These are phyloP conservation scores for Hypoxylon rickii DNA, from an alignment of 495 filamentous ascomycete species.

Conservation along the genomic window DNA sequence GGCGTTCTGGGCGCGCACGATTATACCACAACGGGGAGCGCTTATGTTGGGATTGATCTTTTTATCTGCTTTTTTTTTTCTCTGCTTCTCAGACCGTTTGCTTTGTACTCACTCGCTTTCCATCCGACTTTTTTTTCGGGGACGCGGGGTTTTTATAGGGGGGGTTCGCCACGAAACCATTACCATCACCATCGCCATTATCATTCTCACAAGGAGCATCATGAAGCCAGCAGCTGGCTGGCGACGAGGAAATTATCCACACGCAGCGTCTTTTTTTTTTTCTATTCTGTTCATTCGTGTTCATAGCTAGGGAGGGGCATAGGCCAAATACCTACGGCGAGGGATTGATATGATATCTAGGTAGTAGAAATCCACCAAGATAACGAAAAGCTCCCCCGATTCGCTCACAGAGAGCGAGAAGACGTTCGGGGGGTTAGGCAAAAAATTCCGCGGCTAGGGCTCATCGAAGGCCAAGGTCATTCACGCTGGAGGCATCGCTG, in stretches of 20 bases:
- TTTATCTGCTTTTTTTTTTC: conserved; percentile 4
- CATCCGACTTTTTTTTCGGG: background rate
- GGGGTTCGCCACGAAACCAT: conserved; percentile 1
- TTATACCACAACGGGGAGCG: conserved; percentile 36
- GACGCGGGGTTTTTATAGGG: conserved; percentile 3
- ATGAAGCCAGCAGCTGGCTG: too few relatives aligned
- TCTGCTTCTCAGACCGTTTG: conserved; percentile 2
- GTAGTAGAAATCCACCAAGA: too few relatives aligned
- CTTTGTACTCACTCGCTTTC: conserved; percentile 33
- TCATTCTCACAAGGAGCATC: too few relatives aligned
- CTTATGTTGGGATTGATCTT: conserved; percentile 20
- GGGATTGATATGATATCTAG: conserved; percentile 2
- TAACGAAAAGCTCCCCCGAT: too few relatives aligned
- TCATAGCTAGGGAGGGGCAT: conserved; percentile 12
- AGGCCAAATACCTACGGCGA: conserved; percentile 1
- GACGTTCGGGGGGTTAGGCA: too few relatives aligned
- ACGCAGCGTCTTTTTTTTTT: background rate
- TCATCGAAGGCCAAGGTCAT: too few relatives aligned
- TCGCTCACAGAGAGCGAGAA: too few relatives aligned
- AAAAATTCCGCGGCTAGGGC: too few relatives aligned
- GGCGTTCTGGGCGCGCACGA: conserved; percentile 33
- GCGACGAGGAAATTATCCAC: background rate
- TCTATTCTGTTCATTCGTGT: conserved; percentile 25
- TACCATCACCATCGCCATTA: too few relatives aligned
- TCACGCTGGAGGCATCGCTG: too few relatives aligned